Conservation (phyloP, 2,329 filamentous ascomycete species). For the Neofusicoccum ribis region DNA sequence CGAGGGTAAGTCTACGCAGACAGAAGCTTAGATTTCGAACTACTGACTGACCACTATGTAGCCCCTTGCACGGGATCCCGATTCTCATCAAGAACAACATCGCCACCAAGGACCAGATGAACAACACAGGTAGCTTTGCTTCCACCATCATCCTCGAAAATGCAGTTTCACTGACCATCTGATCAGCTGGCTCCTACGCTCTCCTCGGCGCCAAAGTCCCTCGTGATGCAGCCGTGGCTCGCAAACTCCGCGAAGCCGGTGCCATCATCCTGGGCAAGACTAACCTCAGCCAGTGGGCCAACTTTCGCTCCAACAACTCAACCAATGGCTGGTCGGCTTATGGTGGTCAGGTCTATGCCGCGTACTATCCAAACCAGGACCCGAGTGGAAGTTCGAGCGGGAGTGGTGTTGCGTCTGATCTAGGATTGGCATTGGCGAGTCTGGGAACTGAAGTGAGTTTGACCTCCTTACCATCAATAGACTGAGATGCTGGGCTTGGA, state of each 20-base stretch:
- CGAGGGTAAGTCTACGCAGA: slow-evolving; percentile 39
- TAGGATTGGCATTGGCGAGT: slow-evolving; percentile 60
- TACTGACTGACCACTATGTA: slow-evolving; percentile 21
- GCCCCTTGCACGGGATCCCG: slow-evolving; percentile 64
- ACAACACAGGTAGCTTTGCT: slow-evolving; percentile 49
- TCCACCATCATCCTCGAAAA: too few relatives aligned
- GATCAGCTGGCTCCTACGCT: slow-evolving; percentile 60
- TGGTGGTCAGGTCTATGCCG: slow-evolving; percentile 62
- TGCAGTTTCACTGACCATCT: too few relatives aligned
- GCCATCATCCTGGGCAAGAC: slow-evolving; percentile 67
- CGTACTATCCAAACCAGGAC: slow-evolving; percentile 63
- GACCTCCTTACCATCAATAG: too few relatives aligned
- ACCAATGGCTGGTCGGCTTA: slow-evolving; percentile 65
- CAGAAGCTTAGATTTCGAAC: not conserved
- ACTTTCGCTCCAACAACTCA: slow-evolving; percentile 58
- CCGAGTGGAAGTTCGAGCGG: slow-evolving; percentile 64
- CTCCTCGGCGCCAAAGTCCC: slow-evolving; percentile 60
- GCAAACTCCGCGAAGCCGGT: slow-evolving; percentile 57
- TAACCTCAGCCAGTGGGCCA: slow-evolving; percentile 66
- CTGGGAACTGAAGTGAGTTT: slow-evolving; percentile 56
- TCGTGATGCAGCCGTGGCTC: slow-evolving; percentile 58
- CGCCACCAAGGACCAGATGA: slow-evolving; percentile 62
- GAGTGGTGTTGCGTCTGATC: slow-evolving; percentile 59
- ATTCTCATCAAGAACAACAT: slow-evolving; percentile 70
- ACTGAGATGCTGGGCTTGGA: too few relatives aligned